Base-by-base conservation (phyloP, 108 stramenopile genomes). In the Fragilaria radians region DNA sequence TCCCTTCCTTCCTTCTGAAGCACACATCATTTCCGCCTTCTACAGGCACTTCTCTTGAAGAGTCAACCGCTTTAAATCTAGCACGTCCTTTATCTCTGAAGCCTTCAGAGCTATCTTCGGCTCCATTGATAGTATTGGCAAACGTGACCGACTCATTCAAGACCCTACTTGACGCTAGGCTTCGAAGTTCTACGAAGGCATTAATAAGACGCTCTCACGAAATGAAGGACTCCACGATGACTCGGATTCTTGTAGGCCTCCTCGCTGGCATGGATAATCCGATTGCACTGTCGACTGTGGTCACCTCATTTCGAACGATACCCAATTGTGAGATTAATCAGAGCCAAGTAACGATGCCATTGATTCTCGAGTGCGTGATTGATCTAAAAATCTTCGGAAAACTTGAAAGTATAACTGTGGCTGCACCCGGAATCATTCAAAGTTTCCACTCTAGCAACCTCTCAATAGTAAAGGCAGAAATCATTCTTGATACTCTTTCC, bases 61-160 rank as follows among this genome's bases (percentile, higher is more conserved):
- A 57, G 2, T 19, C n/a, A 3, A 32, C 55, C 1, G 31, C 55
- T 27, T 3, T 32, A 2, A 57, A 57, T 7, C 32, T 57, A 32
- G 55, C 55, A 34, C 2, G 31, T 22, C 55, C 55, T 14, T 11
- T 57, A 5, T n/a, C 29, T 3, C 33, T 57, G 32, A 29, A 17
- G 18, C 32, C 25, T n/a, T 22, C 32, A 17, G 55, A 57, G 28
- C 1, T 57, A 57, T 19, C 22, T 18, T n/a, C n/a, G 3, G 55
- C 55, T 3, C 55, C 55, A 21, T 33, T 34, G 32, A 24, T 34
- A 22, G 3, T 57, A 28, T 7, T 57, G 1, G 33, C 55, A 47
- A 62, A 52, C 52, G 21, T 62, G 9, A n/a, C 18, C 47, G 49
- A 62, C 1, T 62, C 61, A n/a, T 62, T 62, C 61, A 50, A 32